Base-by-base conservation (phyloP, 495 filamentous ascomycete genomes). In the Tuber magnatum region DNA sequence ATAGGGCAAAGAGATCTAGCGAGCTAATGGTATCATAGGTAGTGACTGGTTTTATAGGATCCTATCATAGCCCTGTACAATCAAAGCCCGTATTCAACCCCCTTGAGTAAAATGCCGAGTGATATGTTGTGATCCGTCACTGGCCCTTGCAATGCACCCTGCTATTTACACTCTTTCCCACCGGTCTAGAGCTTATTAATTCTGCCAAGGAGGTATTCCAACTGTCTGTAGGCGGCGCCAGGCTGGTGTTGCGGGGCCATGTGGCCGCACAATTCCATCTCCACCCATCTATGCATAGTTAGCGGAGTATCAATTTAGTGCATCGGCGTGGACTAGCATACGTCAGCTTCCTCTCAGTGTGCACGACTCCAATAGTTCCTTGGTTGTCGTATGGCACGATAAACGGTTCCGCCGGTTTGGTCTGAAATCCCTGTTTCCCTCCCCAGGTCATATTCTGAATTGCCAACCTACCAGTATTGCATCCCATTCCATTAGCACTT, bases 391-490 rank as follows among this genome's bases (percentile, higher is more conserved):
- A 89, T 0, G 92, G 92, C 0, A 93, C 89, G 73, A 89, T 90
- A 69, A 93, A 87, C 0, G 87, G 86, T 46, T 88, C 87, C 2
- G 81, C 78, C 0, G 91, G 91, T 1, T 84, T 82, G 20, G 76
- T 78, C 65, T 88, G 86, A 85, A 94, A 94, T 0, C 92, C 92
- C 73, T 90, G 88, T 20, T 81, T 81, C 8, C 92, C 92, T 73
- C 88, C 88, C 91, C 91, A 94, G 0, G 92, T 94, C 92, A 94
- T 93, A 82, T 94, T 94, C 79, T 95, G 92, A 56, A 94, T 91
- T 32, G 87, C 88, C 22, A 91, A 84, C 69, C 77, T 79, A 61
- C 9, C 24, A 3, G 24, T 10, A 32, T 51, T 12, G 8, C 18
- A 28, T 5, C 14, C 20, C 2, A 3, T 28, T 28, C 14, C 9